Evolutionary conservation across 768 basidiomycete genomes (phyloP), one percentile per base, ranked within the genome.

Genomic region (Mycena filopes): DNA sequence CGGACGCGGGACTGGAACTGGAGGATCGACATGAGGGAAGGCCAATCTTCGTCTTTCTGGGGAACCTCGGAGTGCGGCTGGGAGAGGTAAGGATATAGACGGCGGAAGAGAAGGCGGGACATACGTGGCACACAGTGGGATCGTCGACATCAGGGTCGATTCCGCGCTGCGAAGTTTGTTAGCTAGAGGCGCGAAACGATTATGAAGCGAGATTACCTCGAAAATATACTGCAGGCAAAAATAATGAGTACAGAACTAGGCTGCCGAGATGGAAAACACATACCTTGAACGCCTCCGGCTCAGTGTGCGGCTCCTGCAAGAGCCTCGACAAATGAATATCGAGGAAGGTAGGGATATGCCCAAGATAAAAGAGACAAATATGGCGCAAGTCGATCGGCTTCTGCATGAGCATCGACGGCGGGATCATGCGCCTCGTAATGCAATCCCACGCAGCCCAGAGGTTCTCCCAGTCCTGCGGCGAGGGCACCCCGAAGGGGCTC

Each of bases 141-240:
- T 98, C 93, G 64, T 98, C 93, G 26, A 99, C 95, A 71, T 91
- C 88, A 0, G 98, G 98, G 69, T 99, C 98, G 70, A 99, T 97
- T 10, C 98, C 98, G 40, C 98, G 88, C 89, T 96, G 21, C 74
- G 78, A 66, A 77, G 28, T 47, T 48, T 28, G 56, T 25, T 42
- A 45, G 42, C 63, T 28, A 28, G 15, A 0, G 33, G 16, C 38
- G 10, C 23, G 31, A 40, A 31, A 36, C 38, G 43, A 9, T 38
- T 41, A 28, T 20, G 36, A 8, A 26, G 26, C 26, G 28, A 1
- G 9, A 69, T 61, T 71, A 90, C 91, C 80, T 94, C 93, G 61
- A 94, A 95, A 23, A 94, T 90, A 68, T 87, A 78, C 91, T 93
- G 67, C 2, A 48, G 45, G 38, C 28, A 18, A 65, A 46, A 61